Evolutionary conservation across 2,329 filamentous ascomycete genomes (phyloP).

Genomic region (Aureobasidium sp.): DNA sequence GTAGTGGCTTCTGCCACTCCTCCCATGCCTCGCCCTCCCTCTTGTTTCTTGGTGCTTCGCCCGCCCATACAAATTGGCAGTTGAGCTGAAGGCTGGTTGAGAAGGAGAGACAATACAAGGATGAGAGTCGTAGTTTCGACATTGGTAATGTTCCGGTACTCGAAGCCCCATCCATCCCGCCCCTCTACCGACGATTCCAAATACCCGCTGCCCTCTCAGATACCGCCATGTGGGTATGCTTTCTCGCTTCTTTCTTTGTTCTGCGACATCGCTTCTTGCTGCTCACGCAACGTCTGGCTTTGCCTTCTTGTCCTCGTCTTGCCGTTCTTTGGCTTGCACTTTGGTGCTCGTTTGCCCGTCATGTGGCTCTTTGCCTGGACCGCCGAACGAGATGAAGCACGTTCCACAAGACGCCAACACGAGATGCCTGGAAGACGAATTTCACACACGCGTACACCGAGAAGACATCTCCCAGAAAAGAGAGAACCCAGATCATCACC

Average conservation of each 20-base stretch:
- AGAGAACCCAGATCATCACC: slow-evolving; percentile 5
- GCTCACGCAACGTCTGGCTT: slow-evolving; percentile 4
- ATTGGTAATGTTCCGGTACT: slow-evolving; percentile 23
- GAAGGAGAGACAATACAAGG: slow-evolving; percentile 18
- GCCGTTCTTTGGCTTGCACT: slow-evolving; percentile 24
- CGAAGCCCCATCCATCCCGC: slow-evolving; percentile 34
- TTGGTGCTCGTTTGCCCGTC: slow-evolving; percentile 15
- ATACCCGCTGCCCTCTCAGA: slow-evolving; percentile 27
- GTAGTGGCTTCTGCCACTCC: background rate
- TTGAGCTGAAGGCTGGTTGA: slow-evolving; percentile 18
- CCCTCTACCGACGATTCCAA: slow-evolving; percentile 31
- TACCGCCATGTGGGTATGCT: slow-evolving; percentile 25
- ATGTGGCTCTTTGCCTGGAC: slow-evolving; percentile 29
- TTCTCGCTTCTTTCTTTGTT: slow-evolving; percentile 25
- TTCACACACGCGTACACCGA: background rate
- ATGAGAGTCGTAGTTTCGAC: slow-evolving; percentile 13
- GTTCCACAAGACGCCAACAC: background rate
- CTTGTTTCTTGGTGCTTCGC: slow-evolving; percentile 2
- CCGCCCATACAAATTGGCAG: slow-evolving; percentile 11
- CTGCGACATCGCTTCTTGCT: slow-evolving; percentile 20
- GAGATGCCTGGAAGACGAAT: slow-evolving; percentile 6
- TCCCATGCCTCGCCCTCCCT: slow-evolving; percentile 17
- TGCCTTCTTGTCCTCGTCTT: slow-evolving; percentile 15
- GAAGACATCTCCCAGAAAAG: background rate
- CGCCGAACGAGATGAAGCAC: slow-evolving; percentile 21